Conservation (phyloP, 257 asterid genomes). For the Solanum neorickii region DNA sequence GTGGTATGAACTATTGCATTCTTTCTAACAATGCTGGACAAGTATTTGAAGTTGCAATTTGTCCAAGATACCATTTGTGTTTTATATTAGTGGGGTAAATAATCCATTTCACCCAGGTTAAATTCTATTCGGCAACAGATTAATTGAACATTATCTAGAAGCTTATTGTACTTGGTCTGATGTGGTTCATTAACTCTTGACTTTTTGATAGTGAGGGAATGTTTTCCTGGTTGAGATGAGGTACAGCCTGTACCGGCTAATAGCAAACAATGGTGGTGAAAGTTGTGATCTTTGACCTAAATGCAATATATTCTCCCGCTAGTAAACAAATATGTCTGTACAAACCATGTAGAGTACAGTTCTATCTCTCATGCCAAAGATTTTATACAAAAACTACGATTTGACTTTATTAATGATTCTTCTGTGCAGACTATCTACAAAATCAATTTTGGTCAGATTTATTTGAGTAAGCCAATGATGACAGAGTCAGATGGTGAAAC, state of each 20-base stretch:
- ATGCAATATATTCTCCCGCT: background rate
- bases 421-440: conserved; percentile 75
- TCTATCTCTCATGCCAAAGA: background rate
- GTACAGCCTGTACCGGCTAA: background rate
- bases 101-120: background rate
- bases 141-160: background rate
- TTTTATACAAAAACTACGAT: background rate
- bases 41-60: background rate
- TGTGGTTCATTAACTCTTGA: background rate
- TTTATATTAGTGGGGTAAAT: background rate
- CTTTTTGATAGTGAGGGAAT: background rate
- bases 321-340: background rate
- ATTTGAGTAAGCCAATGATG: conserved; percentile 98
- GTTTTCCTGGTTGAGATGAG: background rate
- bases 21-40: background rate
- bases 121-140: background rate
- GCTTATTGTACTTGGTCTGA: background rate
- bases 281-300: background rate
- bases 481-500: conserved; percentile 99
- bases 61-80: background rate
- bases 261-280: background rate
- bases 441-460: conserved; percentile 89
- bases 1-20: background rate
- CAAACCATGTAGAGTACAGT: background rate
- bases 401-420: background rate